phyloP scores from a whole-genome alignment of 495 filamentous ascomycete species.

The Daldinia grandis region DNA sequence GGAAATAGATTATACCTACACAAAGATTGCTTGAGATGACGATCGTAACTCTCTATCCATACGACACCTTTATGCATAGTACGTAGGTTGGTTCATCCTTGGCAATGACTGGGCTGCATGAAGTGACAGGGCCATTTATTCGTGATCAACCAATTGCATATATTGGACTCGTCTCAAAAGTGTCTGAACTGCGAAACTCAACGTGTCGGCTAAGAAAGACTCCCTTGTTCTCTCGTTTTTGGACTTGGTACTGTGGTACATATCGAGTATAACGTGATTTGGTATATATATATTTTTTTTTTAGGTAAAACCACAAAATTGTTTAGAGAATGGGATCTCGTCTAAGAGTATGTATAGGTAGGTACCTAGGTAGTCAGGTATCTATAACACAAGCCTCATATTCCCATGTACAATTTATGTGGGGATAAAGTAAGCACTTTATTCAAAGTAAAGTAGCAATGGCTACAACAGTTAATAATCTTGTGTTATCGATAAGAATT shows the following conservation, averaged over 20 bases:
- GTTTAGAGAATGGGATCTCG: no score
- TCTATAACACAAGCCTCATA: no score
- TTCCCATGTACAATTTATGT: neutral
- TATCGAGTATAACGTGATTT: neutral
- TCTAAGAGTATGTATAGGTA: no score
- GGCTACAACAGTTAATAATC: neutral
- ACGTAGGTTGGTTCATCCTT: slow-evolving; percentile 33
- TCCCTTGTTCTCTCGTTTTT: neutral
- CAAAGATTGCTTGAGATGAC: neutral
- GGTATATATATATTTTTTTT: no score
- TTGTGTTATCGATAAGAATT: slow-evolving; percentile 1
- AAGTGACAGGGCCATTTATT: slow-evolving; percentile 10
- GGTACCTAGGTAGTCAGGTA: no score
- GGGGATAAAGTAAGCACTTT: neutral
- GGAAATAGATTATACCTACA: neutral
- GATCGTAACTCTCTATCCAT: neutral
- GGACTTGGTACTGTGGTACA: neutral
- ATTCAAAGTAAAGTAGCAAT: neutral
- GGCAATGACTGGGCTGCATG: slow-evolving; percentile 29
- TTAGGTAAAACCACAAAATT: no score
- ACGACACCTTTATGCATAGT: neutral
- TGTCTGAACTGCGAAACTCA: slow-evolving; percentile 13
- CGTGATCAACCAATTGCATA: slow-evolving; percentile 18
- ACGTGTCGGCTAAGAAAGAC: slow-evolving; percentile 11
- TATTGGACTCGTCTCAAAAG: slow-evolving; percentile 11